Evolutionary conservation across 176 grass and related monocot species (phyloP), one percentile per base, ranked within the genome.

Genomic region (Aegilops tauschii): DNA sequence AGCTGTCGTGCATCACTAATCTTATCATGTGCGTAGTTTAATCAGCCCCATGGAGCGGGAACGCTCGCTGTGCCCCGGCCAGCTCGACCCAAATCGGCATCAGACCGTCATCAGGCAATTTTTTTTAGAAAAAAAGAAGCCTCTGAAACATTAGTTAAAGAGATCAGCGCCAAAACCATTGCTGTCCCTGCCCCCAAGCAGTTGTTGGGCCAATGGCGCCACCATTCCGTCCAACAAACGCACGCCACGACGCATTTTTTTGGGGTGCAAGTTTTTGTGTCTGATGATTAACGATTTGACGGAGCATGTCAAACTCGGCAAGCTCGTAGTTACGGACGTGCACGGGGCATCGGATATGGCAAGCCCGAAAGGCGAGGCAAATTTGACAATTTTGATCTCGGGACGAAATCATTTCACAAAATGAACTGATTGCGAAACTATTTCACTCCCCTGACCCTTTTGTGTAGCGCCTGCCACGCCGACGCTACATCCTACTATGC

Each of bases 71-170:
- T 10, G 50, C 18, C 47, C 10, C 61, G 83, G 73, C 84, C 56
- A 73, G 65, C 74, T 83, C 75, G 31, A 76, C 5, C 85, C 85
- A 85, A 82, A 32, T 85, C 89, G 76, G 81, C 85, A 85, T 76
- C 89, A 37, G 8, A 13, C 12, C 25, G 5, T 54, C 50, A 54
- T 54, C 50, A 54, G 50, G 16, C 50, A 54, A 5, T 14, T 5
- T 49, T 16, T 49, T 16, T 5, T 49, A 50, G 1, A 5, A 8
- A 73, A 3, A 28, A 25, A 45, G 85, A 87, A 80, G 68, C 30
- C 27, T 5, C 25, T 61, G 21, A 35, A 10, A 29, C 49, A 61
- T 14, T 80, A 29, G 45, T 61, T 9, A 25, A 52, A 20, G 0
- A 3, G 62, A 42, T 75, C 1, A 42, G 29, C 18, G 65, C 85